Evolutionary conservation across 106 monocot species (phyloP).

Genomic region (Narthecium ossifragum): DNA sequence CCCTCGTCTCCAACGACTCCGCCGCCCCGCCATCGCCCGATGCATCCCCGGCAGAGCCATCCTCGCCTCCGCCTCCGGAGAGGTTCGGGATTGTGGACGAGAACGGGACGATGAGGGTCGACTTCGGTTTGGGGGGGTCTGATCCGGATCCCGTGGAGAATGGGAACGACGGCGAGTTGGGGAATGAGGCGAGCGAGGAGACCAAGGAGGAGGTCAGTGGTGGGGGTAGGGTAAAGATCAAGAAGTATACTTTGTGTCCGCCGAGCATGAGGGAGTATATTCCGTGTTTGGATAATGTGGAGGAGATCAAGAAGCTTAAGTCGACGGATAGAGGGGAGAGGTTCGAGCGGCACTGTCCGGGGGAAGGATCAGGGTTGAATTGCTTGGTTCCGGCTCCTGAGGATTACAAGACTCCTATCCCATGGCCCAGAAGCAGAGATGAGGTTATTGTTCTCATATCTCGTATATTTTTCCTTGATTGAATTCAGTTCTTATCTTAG

Average conservation of each 20-base stretch:
- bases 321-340: slow-evolving; percentile 70
- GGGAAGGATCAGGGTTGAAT: slow-evolving; percentile 33
- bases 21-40: neutral
- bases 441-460: slow-evolving; percentile 36
- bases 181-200: slow-evolving; percentile 3
- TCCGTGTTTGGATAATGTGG: slow-evolving; percentile 85
- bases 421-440: slow-evolving; percentile 88
- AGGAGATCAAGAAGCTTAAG: slow-evolving; percentile 51
- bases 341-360: slow-evolving; percentile 78
- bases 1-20: slow-evolving; percentile 12
- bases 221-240: slow-evolving; percentile 14
- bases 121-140: slow-evolving; percentile 38
- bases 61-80: slow-evolving; percentile 24
- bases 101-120: slow-evolving; percentile 60
- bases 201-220: neutral
- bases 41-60: neutral
- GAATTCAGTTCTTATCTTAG: neutral
- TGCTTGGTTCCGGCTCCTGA: slow-evolving; percentile 71
- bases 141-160: slow-evolving; percentile 32
- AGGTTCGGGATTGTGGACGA: slow-evolving; percentile 73
- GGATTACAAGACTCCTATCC: slow-evolving; percentile 71
- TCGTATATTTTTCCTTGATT: neutral
- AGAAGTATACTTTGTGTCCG: slow-evolving; percentile 38
- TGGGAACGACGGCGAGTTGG: slow-evolving; percentile 17
- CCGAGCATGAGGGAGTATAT: slow-evolving; percentile 72